Base-by-base conservation (phyloP, 345 rosid genomes). In the Rhodomyrtus tomentosa region DNA sequence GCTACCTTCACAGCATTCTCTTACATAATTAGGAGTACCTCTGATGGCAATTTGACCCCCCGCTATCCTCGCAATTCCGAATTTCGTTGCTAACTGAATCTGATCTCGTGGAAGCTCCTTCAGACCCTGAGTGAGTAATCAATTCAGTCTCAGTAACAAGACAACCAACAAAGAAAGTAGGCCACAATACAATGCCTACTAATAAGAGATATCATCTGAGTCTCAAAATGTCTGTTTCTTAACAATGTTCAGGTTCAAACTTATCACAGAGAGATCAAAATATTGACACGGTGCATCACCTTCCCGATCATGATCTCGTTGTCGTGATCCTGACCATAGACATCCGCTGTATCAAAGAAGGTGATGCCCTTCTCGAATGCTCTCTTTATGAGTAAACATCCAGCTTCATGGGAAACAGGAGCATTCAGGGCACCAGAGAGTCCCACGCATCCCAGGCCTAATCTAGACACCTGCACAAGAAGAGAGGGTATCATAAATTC, bases 1-100 rank as follows among this genome's bases (percentile, higher is more conserved):
- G 81, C 92, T 91, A 51, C 91, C 91, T 89, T 90, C 92, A 84
- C 94, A 93, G 86, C 92, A 91, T 87, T 88, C 68, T 40, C 93
- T 72, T 16, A 87, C 91, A 59, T 91, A 89, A 56, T 89, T 87
- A 55, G 94, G 92, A 59, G 62, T 84, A 50, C 94, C 93, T 27
- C 83, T 82, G 7, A 90, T 87, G 15, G 48, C 85, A 79, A 88
- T 42, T 49, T 74, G 79, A 15, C 32, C 50, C 20, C 85, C 89
- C 6, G 82, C 88, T 21, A 59, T 40, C 11, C 22, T n/a, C 5
- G n/a, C 2, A 3, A 87, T 25, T 20, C 94, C 92, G 49, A 91
- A 93, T 88, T 91, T 93, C 14, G 92, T 91, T 40, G 91, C 92
- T 54, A 91, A 59, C 55, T 93, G 93, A 86, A 91, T 83, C 83